Conservation (phyloP, 2,329 filamentous ascomycete species). For the Alternaria arbusti region DNA sequence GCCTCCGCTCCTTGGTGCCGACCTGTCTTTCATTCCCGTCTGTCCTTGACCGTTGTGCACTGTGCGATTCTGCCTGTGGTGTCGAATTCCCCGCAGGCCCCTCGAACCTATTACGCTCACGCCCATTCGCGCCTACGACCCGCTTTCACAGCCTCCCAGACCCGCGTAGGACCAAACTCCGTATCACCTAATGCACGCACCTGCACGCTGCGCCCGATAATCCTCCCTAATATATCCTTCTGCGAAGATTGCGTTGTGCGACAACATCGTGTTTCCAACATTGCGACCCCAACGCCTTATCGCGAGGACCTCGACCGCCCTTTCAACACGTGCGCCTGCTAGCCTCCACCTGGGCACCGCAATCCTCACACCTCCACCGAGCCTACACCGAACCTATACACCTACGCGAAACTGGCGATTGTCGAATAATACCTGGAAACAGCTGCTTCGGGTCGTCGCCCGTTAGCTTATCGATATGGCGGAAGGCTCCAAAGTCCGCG, state of each 20-base stretch:
- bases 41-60: conserved; percentile 11
- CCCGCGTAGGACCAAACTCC: not conserved
- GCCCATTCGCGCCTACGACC: not conserved
- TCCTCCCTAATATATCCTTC: not conserved
- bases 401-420: conserved; percentile 12
- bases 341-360: not conserved
- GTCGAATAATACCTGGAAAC: conserved; percentile 7
- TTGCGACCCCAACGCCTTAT: not conserved
- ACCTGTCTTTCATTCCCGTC: conserved; percentile 15
- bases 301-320: not conserved
- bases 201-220: conserved; percentile 2
- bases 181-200: not conserved
- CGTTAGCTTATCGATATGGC: conserved; percentile 38
- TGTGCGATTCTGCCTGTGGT: not conserved
- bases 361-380: not conserved
- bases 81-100: not conserved
- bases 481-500: conserved; percentile 39
- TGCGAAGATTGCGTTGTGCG: conserved; percentile 2
- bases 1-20: conserved; percentile 9
- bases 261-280: not conserved
- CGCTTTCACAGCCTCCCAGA: conserved; percentile 1
- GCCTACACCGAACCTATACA: not conserved
- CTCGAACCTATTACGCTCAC: not conserved
- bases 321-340: not conserved
- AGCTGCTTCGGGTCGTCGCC: conserved; percentile 24